Evolutionary conservation across 805 yeast species (phyloP), one percentile per base, ranked within the genome.

Genomic region (Hanseniaspora lindneri): DNA sequence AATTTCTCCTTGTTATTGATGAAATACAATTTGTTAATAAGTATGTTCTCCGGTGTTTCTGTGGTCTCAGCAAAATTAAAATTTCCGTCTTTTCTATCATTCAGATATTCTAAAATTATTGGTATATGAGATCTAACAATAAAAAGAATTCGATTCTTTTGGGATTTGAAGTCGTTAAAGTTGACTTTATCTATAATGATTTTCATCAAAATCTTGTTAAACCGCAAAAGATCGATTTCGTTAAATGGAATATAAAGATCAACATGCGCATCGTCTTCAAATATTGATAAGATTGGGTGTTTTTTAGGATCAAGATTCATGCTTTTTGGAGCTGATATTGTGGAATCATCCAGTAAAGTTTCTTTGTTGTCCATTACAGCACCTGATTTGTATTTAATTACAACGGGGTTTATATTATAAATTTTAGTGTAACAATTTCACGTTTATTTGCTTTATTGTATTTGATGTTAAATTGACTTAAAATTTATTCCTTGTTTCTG

Each of bases 281-380:
- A 49, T 11, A 49, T 36, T 3, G 51, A 49, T 2, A 49, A 23
- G 10, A 49, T 39, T 3, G 51, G 51, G 30, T 49, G 51, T 11
- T 25, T 25, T 9, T 20, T 42, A 20, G 39, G 42, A 24, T 48
- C 51, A 16, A 41, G 29, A 28, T 20, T n/a, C 6, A 11, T 8
- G 14, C 9, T 37, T 10, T n/a, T 37, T 14, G 41, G 14, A 8
- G 41, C 29, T n/a, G n/a, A n/a, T n/a, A n/a, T n/a, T n/a, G n/a
- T n/a, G n/a, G n/a, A n/a, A n/a, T n/a, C n/a, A n/a, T n/a, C n/a
- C n/a, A n/a, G n/a, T n/a, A n/a, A n/a, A n/a, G n/a, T n/a, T n/a
- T n/a, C n/a, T n/a, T n/a, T n/a, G n/a, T n/a, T n/a, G n/a, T n/a
- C n/a, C n/a, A n/a, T n/a, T n/a, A n/a, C n/a, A n/a, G n/a, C n/a